phyloP scores from a whole-genome alignment of 2,329 filamentous ascomycete genomes.

The Colletotrichum graminicola region DNA sequence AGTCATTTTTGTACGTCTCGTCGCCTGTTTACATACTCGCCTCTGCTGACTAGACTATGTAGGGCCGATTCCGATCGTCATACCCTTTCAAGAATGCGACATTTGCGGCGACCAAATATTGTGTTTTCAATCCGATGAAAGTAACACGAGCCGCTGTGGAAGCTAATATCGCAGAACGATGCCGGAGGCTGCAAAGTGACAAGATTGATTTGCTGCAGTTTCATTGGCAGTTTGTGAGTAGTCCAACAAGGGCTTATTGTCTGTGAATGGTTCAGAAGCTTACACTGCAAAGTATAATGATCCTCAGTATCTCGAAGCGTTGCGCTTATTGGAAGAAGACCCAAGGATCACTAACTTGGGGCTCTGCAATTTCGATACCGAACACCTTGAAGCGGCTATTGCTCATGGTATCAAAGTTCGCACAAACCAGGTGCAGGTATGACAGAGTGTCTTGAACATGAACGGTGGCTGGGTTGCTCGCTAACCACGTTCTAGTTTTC shows the following conservation, averaged over 20 bases:
- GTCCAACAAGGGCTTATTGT: no score
- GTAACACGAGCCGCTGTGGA: constrained; percentile 49
- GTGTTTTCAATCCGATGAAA: constrained; percentile 49
- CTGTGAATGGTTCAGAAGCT: rapidly evolving
- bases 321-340: constrained; percentile 24
- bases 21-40: no score
- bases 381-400: constrained; percentile 16
- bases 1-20: constrained; percentile 43
- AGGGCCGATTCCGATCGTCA: constrained; percentile 51
- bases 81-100: constrained; percentile 44
- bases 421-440: constrained; percentile 38
- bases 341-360: constrained; percentile 5
- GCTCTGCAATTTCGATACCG: constrained; percentile 36
- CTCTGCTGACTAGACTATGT: constrained; percentile 36
- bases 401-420: constrained; percentile 1
- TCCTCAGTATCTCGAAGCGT: constrained; percentile 30
- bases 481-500: constrained; percentile 8
- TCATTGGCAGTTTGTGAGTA: constrained; percentile 52
- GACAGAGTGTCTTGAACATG: not conserved
- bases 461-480: no score
- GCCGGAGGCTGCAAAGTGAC: constrained; percentile 48
- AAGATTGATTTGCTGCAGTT: constrained; percentile 53
- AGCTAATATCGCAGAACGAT: constrained; percentile 50
- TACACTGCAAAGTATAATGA: constrained; percentile 20
- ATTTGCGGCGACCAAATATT: constrained; percentile 53